Conservation (phyloP, 2,329 filamentous ascomycete species). For the Hypoxylon sp. region DNA sequence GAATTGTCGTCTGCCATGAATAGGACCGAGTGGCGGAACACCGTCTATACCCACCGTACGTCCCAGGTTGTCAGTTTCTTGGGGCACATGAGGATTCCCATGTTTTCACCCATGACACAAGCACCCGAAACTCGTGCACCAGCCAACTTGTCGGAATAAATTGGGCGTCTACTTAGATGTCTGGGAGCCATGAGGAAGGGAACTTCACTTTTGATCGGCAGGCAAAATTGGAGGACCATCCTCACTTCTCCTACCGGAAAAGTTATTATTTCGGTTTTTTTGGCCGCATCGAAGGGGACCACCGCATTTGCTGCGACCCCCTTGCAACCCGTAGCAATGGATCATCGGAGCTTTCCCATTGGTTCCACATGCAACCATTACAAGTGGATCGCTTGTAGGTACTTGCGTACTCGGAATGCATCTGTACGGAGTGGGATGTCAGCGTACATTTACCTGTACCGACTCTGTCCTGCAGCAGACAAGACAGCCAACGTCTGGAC, state of each 20-base stretch:
- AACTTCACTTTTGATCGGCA: conserved; percentile 24
- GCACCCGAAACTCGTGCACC: conserved; percentile 33
- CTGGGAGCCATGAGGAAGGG: conserved; percentile 10
- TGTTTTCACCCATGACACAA: conserved; percentile 27
- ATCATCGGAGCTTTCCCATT: conserved; percentile 38
- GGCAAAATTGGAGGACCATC: conserved; percentile 16
- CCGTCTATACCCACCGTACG: conserved; percentile 11
- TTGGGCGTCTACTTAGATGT: conserved; percentile 2
- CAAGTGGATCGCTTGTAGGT: conserved; percentile 28
- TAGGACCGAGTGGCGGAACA: conserved; percentile 21
- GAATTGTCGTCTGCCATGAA: conserved; percentile 10
- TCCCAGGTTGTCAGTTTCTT: conserved; percentile 19
- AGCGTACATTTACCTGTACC: conserved; percentile 31
- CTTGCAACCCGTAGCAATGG: conserved; percentile 45
- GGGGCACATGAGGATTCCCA: conserved; percentile 26
- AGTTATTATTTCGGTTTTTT: conserved; percentile 10
- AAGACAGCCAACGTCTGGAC: conserved; percentile 14
- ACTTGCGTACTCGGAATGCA: conserved; percentile 27
- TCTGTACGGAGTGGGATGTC: conserved; percentile 35
- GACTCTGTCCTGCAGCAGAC: conserved; percentile 31
- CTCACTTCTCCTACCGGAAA: conserved; percentile 14
- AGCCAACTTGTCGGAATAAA: conserved; percentile 13
- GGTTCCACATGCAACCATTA: conserved; percentile 34
- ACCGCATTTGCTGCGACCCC: conserved; percentile 30
- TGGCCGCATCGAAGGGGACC: conserved; percentile 24